Conservation (phyloP, 1,139 yeast species). For the Protomyces macrosporus region DNA sequence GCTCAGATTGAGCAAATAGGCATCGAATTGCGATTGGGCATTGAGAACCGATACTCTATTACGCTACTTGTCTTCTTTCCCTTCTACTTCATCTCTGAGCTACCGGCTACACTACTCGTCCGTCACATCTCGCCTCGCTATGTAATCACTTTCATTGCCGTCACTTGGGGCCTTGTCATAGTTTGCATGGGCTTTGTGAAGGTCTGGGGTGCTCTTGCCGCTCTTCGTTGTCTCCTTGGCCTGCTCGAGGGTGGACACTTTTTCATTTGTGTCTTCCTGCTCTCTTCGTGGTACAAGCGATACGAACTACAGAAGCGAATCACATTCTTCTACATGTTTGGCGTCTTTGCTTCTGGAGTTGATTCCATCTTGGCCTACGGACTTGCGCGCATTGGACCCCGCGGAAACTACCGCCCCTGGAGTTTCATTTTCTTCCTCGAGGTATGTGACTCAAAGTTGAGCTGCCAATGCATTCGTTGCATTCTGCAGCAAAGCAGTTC, state of each 20-base stretch:
- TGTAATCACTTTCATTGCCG: conserved; percentile 30
- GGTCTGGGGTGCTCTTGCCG: conserved; percentile 53
- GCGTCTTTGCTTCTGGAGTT: conserved; percentile 1
- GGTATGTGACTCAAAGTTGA: too few species aligned
- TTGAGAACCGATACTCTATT: conserved; percentile 47
- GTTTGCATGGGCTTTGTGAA: conserved; percentile 54
- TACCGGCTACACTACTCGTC: conserved; percentile 56
- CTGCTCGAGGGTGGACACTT: conserved; percentile 33
- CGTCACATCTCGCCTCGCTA: conserved; percentile 57
- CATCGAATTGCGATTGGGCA: conserved; percentile 44
- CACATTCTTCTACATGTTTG: conserved; percentile 33
- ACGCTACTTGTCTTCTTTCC: conserved; percentile 62
- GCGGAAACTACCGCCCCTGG: conserved; percentile 73
- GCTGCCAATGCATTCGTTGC: too few species aligned
- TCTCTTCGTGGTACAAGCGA: conserved; percentile 27
- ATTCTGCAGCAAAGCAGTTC: too few species aligned
- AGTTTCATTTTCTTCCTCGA: conserved; percentile 64
- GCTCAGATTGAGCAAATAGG: conserved; percentile 55
- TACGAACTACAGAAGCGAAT: conserved; percentile 26
- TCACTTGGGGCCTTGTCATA: conserved; percentile 27
- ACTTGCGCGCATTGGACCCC: conserved; percentile 42
- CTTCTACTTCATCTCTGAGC: conserved; percentile 54
- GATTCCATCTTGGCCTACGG: background rate
- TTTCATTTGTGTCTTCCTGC: conserved; percentile 27
- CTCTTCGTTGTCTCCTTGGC: conserved; percentile 38